phyloP scores from a whole-genome alignment of 495 filamentous ascomycete genomes.

The Lindgomyces ingoldianus region DNA sequence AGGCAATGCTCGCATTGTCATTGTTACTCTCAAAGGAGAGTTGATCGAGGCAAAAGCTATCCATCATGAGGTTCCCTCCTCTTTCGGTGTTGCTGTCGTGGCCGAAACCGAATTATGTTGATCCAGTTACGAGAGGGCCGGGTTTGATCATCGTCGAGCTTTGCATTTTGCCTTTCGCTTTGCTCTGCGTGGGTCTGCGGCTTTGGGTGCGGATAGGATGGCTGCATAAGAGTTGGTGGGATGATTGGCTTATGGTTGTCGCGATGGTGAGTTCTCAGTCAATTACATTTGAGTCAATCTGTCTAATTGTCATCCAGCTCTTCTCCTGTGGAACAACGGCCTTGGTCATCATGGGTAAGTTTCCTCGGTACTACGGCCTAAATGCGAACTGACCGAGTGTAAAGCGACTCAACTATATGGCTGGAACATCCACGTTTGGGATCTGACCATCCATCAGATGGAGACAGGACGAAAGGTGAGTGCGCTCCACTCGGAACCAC shows the following conservation, averaged over 20 bases:
- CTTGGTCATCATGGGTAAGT: slow-evolving; percentile 26
- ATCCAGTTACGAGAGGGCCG: slow-evolving; percentile 32
- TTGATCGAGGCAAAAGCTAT: slow-evolving; percentile 1
- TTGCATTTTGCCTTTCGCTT: slow-evolving; percentile 27
- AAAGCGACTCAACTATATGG: slow-evolving; percentile 32
- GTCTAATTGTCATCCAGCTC: slow-evolving; percentile 23
- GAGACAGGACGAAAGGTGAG: slow-evolving; percentile 36
- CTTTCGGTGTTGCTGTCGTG: slow-evolving; percentile 24
- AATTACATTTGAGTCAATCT: neutral
- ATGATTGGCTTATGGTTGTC: slow-evolving; percentile 35
- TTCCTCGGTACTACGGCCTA: neutral
- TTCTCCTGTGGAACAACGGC: slow-evolving; percentile 33
- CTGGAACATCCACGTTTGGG: slow-evolving; percentile 40
- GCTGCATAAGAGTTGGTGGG: slow-evolving; percentile 35
- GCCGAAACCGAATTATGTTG: slow-evolving; percentile 35
- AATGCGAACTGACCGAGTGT: neutral
- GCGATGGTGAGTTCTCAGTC: slow-evolving; percentile 27
- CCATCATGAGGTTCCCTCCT: slow-evolving; percentile 34
- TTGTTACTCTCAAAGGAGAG: neutral
- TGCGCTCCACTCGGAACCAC: neutral
- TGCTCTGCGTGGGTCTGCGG: slow-evolving; percentile 29
- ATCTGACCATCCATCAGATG: slow-evolving; percentile 18
- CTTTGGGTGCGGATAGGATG: slow-evolving; percentile 32
- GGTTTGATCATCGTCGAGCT: slow-evolving; percentile 35
- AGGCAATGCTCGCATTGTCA: slow-evolving; percentile 24